A percentile compares a stretch with the other conserved stretches of the same genome.
These are phyloP conservation scores for Leishmania martiniquensis DNA, from an alignment of 208 protist species.

Conservation along the genomic window DNA sequence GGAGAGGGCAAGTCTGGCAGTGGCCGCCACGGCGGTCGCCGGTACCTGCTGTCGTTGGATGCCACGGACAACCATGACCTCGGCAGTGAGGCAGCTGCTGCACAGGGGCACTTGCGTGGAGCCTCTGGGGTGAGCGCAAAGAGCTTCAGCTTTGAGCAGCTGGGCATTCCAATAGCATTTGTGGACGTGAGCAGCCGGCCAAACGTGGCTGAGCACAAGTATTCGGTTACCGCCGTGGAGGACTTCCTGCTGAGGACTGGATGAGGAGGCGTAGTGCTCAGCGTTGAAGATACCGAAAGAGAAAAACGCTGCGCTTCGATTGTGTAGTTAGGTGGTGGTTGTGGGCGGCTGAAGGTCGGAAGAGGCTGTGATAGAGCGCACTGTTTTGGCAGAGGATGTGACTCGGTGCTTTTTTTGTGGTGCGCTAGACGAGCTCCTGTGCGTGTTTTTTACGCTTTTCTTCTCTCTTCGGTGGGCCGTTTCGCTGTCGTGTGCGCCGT, in stretches of 20 bases:
- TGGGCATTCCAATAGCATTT: constrained; percentile 55
- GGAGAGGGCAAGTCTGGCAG: constrained; percentile 6
- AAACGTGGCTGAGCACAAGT: constrained; percentile 36
- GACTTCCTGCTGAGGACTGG: constrained; percentile 40
- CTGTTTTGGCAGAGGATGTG: background rate
- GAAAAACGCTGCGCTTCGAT: too few species aligned
- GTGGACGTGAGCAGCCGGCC: constrained; percentile 70
- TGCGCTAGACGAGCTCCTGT: background rate
- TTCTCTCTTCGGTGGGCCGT: background rate
- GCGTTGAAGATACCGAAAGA: background rate
- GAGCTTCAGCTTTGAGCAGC: constrained; percentile 63
- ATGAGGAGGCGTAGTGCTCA: background rate
- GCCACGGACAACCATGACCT: constrained; percentile 2
- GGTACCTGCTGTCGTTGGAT: constrained; percentile 49
- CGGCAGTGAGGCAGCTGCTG: background rate
- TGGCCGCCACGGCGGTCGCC: constrained; percentile 16
- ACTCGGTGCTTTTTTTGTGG: background rate
- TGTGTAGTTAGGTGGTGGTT: too few species aligned
- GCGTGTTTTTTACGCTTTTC: background rate
- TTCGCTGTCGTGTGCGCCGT: background rate
- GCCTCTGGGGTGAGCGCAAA: background rate
- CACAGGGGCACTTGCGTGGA: background rate
- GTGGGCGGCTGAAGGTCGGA: too few species aligned
- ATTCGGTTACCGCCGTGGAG: constrained; percentile 45
- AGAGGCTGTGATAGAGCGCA: too few species aligned